Evolutionary conservation across 441 rosid species (phyloP).

Genomic region (Macaranga tanarius): DNA sequence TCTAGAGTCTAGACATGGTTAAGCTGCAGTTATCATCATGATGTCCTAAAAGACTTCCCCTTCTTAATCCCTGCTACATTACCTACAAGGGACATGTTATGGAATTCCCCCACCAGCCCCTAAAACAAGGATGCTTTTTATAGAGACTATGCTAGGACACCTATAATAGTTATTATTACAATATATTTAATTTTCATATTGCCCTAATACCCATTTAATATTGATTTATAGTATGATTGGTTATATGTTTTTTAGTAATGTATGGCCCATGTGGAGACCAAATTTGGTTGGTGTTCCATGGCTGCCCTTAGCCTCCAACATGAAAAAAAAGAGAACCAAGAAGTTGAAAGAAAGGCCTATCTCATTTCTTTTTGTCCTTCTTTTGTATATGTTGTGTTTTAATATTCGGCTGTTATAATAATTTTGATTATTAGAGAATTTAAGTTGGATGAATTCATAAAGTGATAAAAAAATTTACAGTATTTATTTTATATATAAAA

Average conservation of each 20-base stretch:
- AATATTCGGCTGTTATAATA: too few relatives aligned
- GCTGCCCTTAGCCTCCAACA: conserved; percentile 28
- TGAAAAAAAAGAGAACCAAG: conserved; percentile 13
- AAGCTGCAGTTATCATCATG: neutral
- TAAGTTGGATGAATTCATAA: too few relatives aligned
- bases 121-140: conserved; percentile 25
- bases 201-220: neutral
- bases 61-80: conserved; percentile 2
- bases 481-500: too few relatives aligned
- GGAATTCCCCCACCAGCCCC: conserved; percentile 43
- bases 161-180: neutral
- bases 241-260: neutral
- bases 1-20: too few relatives aligned
- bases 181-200: too few relatives aligned
- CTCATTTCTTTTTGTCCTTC: conserved; percentile 2
- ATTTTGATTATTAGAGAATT: too few relatives aligned
- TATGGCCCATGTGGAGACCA: conserved; percentile 51
- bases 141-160: conserved; percentile 9
- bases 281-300: conserved; percentile 35
- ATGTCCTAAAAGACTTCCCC: neutral
- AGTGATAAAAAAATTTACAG: too few relatives aligned
- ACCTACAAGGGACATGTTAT: conserved; percentile 27
- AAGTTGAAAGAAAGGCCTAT: neutral
- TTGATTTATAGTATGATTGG: too few relatives aligned
- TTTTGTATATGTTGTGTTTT: too few relatives aligned